A percentile compares a stretch with the other conserved stretches of the same genome.
These are phyloP conservation scores for Aegilops longissima DNA, from an alignment of 176 grass and related monocot species.

Conservation along the genomic window DNA sequence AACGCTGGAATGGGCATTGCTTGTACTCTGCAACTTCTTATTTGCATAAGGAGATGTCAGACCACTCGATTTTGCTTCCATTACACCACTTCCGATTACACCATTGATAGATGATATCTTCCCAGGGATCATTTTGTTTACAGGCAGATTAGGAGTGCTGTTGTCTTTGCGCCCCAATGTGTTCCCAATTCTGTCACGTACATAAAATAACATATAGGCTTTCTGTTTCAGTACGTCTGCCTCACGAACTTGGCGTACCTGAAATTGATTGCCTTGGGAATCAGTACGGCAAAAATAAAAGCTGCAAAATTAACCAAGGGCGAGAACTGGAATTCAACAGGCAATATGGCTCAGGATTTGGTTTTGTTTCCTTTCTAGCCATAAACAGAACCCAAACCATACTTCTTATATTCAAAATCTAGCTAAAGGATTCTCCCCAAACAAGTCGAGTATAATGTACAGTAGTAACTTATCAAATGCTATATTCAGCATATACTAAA, in stretches of 20 bases:
- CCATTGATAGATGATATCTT: slow-evolving; percentile 39
- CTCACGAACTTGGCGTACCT: slow-evolving; percentile 94
- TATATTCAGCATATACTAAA: slow-evolving; percentile 1
- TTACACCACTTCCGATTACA: slow-evolving; percentile 5
- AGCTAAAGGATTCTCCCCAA: neutral
- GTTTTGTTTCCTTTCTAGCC: neutral
- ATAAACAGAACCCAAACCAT: neutral
- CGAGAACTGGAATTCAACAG: neutral
- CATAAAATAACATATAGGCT: slow-evolving; percentile 98
- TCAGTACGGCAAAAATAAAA: slow-evolving; percentile 27
- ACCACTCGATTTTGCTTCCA: slow-evolving; percentile 33
- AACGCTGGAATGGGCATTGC: slow-evolving; percentile 16
- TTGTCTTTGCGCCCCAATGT: slow-evolving; percentile 35
- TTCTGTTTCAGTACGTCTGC: slow-evolving; percentile 81
- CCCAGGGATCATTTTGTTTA: slow-evolving; percentile 42
- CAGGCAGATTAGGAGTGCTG: slow-evolving; percentile 28
- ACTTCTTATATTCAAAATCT: slow-evolving; percentile 2
- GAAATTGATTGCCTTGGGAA: slow-evolving; percentile 31
- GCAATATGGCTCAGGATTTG: neutral
- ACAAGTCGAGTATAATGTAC: neutral
- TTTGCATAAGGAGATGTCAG: neutral
- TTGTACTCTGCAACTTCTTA: slow-evolving; percentile 28
- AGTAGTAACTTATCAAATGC: neutral
- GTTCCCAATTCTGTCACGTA: slow-evolving; percentile 68
- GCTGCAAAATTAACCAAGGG: neutral